These are phyloP conservation scores for Venturia effusa DNA, from an alignment of 2,329 filamentous ascomycete genomes.

Conservation along the genomic window DNA sequence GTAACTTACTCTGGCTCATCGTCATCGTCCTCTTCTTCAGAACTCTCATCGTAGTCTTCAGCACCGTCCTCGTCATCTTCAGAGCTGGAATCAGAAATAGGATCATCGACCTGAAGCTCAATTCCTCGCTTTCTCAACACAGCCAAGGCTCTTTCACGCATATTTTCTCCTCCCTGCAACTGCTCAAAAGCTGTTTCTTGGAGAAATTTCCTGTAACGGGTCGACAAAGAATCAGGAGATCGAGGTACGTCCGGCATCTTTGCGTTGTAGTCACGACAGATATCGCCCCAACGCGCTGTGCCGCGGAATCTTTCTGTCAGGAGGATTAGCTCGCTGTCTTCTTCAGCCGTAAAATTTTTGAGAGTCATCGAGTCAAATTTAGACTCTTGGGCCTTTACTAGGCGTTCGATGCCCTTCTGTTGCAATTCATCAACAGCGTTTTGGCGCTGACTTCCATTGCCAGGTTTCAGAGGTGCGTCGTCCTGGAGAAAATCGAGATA, in stretches of 20 bases:
- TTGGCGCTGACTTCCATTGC: background rate
- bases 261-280: background rate
- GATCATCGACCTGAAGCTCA: background rate
- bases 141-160: background rate
- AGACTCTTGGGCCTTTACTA: background rate
- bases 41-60: background rate
- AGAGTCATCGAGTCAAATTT: background rate
- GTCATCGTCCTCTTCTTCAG: background rate
- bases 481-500: background rate
- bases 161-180: background rate
- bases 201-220: background rate
- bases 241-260: background rate
- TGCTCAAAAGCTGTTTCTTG: background rate
- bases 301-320: background rate
- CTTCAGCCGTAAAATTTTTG: background rate
- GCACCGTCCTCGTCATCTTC: background rate
- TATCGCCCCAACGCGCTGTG: background rate
- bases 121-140: background rate
- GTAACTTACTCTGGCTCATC: background rate
- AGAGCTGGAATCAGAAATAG: background rate
- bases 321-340: constrained; percentile 1
- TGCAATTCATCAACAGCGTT: background rate
- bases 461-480: background rate
- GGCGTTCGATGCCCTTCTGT: background rate
- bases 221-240: background rate